phyloP scores from a whole-genome alignment of 805 yeast genomes.

The Torulaspora gathmanii region DNA sequence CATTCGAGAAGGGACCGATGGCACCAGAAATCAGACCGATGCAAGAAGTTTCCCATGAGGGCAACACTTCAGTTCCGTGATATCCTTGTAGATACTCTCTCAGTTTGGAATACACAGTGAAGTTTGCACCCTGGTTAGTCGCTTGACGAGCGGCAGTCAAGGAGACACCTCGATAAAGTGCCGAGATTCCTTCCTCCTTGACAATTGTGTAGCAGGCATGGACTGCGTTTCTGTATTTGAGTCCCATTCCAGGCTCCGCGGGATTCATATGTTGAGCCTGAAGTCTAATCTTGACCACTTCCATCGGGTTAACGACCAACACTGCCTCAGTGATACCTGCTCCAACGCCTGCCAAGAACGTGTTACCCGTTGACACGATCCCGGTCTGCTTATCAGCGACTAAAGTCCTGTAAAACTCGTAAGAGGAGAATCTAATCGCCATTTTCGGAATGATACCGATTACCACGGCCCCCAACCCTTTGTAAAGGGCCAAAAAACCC shows the following conservation, averaged over 20 bases:
- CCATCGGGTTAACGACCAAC: conserved; percentile 93
- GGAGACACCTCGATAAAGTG: conserved; percentile 90
- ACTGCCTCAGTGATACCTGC: conserved; percentile 98
- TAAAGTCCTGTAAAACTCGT: conserved; percentile 76
- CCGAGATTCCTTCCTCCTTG: conserved; percentile 84
- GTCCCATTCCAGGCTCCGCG: conserved; percentile 42
- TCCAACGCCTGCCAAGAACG: conserved; percentile 90
- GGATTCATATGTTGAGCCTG: conserved; percentile 80
- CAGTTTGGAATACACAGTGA: conserved; percentile 86
- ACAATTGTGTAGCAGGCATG: conserved; percentile 82
- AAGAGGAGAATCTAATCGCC: conserved; percentile 95
- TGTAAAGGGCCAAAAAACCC: conserved; percentile 80
- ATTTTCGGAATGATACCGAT: conserved; percentile 97
- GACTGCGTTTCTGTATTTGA: conserved; percentile 87
- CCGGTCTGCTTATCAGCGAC: conserved; percentile 60
- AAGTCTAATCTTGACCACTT: conserved; percentile 90
- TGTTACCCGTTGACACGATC: conserved; percentile 62
- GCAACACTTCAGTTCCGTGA: conserved; percentile 56
- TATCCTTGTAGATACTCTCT: conserved; percentile 63
- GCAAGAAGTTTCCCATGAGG: conserved; percentile 89
- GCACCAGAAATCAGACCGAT: conserved; percentile 95
- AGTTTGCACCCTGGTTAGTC: conserved; percentile 96
- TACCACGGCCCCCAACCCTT: conserved; percentile 95
- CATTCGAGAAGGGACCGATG: conserved; percentile 94
- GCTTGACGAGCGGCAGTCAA: conserved; percentile 98